phyloP scores from a whole-genome alignment of 495 filamentous ascomycete species.

The Zalerion maritima region DNA sequence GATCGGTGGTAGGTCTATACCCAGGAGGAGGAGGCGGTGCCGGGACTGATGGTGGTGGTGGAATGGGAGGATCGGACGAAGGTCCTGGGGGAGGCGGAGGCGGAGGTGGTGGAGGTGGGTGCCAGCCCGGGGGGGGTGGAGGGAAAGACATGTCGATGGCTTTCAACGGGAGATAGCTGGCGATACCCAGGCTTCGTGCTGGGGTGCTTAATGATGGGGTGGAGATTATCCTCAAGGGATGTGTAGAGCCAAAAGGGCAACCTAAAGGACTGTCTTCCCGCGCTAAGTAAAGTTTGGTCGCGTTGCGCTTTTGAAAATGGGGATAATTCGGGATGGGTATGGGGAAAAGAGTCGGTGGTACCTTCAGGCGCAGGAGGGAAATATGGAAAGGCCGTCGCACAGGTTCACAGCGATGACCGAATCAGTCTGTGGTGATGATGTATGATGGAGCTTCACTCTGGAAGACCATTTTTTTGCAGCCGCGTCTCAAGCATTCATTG shows the following conservation, averaged over 20 bases:
- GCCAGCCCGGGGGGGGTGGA: conserved; percentile 43
- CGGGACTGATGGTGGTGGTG: conserved; percentile 43
- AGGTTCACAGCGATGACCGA: conserved; percentile 1
- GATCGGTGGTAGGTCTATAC: conserved; percentile 70
- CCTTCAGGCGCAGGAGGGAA: background rate
- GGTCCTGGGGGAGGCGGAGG: conserved; percentile 67
- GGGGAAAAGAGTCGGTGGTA: background rate
- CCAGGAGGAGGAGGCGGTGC: conserved; percentile 85
- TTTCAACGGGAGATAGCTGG: too few relatives aligned
- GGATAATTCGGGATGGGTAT: conserved; percentile 14
- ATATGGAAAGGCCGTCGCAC: background rate
- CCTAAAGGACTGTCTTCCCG: too few relatives aligned
- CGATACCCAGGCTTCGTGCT: too few relatives aligned
- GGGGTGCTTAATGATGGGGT: too few relatives aligned
- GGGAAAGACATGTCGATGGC: conserved; percentile 57
- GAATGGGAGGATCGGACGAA: conserved; percentile 58
- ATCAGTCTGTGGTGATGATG: too few relatives aligned
- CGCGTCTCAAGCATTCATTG: too few relatives aligned
- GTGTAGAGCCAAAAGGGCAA: too few relatives aligned
- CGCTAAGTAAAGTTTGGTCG: conserved; percentile 16
- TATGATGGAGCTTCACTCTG: too few relatives aligned
- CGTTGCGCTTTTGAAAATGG: conserved; percentile 20
- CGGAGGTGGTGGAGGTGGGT: conserved; percentile 31
- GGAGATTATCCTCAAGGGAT: too few relatives aligned
- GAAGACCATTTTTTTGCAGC: too few relatives aligned